phyloP scores from a whole-genome alignment of 2,329 filamentous ascomycete species.

The Fusarium nematophilum region DNA sequence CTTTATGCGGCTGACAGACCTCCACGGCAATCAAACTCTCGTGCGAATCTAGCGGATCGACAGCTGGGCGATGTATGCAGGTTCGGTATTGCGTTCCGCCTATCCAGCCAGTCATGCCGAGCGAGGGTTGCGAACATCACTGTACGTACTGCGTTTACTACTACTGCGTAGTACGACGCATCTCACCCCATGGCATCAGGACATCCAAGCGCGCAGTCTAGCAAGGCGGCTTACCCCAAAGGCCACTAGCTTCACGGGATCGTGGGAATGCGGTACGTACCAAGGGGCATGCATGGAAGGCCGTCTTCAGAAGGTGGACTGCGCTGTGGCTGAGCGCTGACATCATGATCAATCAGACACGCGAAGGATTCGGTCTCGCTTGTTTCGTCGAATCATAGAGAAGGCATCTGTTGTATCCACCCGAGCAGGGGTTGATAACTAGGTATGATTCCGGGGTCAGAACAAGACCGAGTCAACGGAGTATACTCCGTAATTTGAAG shows the following conservation, averaged over 20 bases:
- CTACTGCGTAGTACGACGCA: no score
- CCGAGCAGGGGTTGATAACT: constrained; percentile 7
- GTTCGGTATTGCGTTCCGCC: constrained; percentile 39
- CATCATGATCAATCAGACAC: constrained; percentile 34
- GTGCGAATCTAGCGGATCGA: constrained; percentile 25
- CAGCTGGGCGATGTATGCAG: constrained; percentile 18
- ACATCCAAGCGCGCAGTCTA: constrained; percentile 27
- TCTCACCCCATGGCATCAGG: constrained; percentile 28
- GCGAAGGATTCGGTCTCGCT: constrained; percentile 28
- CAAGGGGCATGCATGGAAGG: constrained; percentile 14
- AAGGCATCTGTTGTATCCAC: constrained; percentile 4
- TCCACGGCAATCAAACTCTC: constrained; percentile 36
- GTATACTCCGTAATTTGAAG: background rate
- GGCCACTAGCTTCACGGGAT: constrained; percentile 19
- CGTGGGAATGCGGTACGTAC: constrained; percentile 22
- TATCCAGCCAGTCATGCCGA: constrained; percentile 23
- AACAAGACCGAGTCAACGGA: background rate
- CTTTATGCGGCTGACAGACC: constrained; percentile 15
- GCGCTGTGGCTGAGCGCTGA: constrained; percentile 34
- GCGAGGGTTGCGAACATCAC: constrained; percentile 7
- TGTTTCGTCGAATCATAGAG: constrained; percentile 23
- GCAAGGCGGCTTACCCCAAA: constrained; percentile 4
- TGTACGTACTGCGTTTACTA: no score
- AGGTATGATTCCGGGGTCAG: background rate
- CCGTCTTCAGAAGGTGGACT: constrained; percentile 29